phyloP scores from a whole-genome alignment of 495 filamentous ascomycete genomes.

The Penicillium diatomitis region DNA sequence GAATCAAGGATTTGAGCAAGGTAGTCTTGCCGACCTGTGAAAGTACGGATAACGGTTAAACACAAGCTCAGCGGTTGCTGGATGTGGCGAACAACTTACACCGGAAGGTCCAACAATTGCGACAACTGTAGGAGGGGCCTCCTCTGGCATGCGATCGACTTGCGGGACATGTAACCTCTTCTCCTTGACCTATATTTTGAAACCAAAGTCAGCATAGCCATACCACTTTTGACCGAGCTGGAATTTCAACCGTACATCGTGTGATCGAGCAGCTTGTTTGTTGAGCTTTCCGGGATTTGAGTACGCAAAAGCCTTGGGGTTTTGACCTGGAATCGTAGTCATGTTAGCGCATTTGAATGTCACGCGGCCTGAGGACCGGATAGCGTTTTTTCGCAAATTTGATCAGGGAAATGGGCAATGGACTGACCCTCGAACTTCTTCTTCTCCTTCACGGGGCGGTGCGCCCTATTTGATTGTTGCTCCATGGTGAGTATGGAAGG shows the following conservation, averaged over 20 bases:
- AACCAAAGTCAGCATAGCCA: conserved; percentile 12
- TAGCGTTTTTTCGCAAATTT: conserved; percentile 8
- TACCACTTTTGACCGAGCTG: background rate
- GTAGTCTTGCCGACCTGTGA: conserved; percentile 59
- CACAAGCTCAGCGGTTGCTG: background rate
- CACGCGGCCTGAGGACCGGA: no score
- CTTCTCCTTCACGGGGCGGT: conserved; percentile 85
- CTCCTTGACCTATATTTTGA: conserved; percentile 64
- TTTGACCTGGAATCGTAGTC: conserved; percentile 43
- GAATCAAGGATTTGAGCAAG: conserved; percentile 83
- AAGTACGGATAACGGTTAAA: background rate
- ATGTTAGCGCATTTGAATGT: background rate
- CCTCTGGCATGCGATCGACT: conserved; percentile 88
- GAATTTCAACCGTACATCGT: conserved; percentile 57
- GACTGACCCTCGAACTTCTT: conserved; percentile 58
- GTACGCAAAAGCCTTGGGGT: conserved; percentile 88
- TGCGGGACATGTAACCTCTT: conserved; percentile 92
- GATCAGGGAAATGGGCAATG: conserved; percentile 2
- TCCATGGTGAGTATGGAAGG: conserved; percentile 51
- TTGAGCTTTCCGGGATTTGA: conserved; percentile 77
- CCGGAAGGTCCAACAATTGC: conserved; percentile 90
- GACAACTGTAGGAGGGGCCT: conserved; percentile 88
- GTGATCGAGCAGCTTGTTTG: conserved; percentile 75
- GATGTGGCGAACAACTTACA: conserved; percentile 40
- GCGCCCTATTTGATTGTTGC: conserved; percentile 73